Percentiles rank a stretch among this genome's conserved stretches.
Conservation (phyloP, 768 basidiomycete species). For the Mycena vitilis region DNA sequence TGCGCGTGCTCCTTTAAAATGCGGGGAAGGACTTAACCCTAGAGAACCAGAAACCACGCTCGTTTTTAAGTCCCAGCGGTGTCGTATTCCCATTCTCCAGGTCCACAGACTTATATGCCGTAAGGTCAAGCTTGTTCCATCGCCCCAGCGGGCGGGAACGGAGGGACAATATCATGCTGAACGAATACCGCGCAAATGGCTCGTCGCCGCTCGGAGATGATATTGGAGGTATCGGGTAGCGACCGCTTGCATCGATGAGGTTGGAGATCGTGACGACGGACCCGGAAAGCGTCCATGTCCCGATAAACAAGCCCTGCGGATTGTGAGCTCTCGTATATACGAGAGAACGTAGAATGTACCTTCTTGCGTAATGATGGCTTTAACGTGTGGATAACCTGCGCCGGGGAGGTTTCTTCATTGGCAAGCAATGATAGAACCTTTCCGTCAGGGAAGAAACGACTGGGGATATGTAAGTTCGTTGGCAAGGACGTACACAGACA, state of each 20-base stretch:
- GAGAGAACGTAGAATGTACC: conserved; percentile 48
- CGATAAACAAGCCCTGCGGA: conserved; percentile 74
- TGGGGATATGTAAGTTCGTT: conserved; percentile 40
- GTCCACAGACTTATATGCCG: conserved; percentile 80
- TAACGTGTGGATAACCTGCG: conserved; percentile 79
- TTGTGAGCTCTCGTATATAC: not conserved
- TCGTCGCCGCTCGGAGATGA: conserved; percentile 33
- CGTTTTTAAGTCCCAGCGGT: conserved; percentile 81
- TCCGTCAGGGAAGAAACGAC: conserved; percentile 90
- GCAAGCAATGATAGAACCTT: conserved; percentile 87
- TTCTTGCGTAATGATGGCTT: conserved; percentile 84
- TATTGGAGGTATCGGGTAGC: conserved; percentile 44
- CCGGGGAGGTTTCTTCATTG: conserved; percentile 80
- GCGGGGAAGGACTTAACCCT: conserved; percentile 76
- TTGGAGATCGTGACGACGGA: conserved; percentile 70
- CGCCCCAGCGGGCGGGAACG: conserved; percentile 84
- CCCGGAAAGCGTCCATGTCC: conserved; percentile 77
- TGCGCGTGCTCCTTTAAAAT: conserved; percentile 6
- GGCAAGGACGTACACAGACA: not conserved
- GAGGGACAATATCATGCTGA: conserved; percentile 78
- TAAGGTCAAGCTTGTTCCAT: conserved; percentile 85
- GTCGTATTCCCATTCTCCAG: conserved; percentile 78
- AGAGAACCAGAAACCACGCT: conserved; percentile 94
- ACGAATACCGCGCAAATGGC: conserved; percentile 64
- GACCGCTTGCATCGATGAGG: conserved; percentile 69